These are phyloP conservation scores for Ophiostoma sp. DNA, from an alignment of 2,329 filamentous ascomycete genomes.

Conservation along the genomic window DNA sequence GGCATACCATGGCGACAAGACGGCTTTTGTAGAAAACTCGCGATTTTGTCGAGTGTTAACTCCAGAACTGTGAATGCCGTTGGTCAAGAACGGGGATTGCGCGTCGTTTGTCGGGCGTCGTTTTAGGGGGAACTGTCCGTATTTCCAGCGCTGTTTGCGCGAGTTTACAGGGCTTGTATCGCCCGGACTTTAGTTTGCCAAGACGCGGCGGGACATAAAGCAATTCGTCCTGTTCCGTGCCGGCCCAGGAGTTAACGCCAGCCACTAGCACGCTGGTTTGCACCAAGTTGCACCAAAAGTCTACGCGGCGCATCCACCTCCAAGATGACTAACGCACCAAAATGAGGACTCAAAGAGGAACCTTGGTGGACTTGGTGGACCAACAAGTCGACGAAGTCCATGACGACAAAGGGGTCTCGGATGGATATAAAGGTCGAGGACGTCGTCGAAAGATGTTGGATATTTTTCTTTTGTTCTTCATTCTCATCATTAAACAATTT, in stretches of 20 bases:
- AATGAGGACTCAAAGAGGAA: neutral
- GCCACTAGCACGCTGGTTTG: no score
- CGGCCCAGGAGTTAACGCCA: conserved; percentile 2
- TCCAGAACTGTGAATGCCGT: neutral
- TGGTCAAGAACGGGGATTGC: neutral
- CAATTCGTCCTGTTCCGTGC: neutral
- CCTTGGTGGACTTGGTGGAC: no score
- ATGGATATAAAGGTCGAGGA: neutral
- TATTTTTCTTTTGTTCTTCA: neutral
- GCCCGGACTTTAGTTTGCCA: neutral
- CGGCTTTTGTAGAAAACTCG: neutral
- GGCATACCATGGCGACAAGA: neutral
- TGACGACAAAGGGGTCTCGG: neutral
- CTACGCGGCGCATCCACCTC: neutral
- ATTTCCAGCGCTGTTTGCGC: neutral
- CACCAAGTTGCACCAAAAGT: neutral
- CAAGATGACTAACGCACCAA: neutral
- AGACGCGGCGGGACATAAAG: conserved; percentile 2
- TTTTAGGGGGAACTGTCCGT: neutral
- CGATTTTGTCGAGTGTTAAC: neutral
- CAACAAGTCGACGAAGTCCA: neutral
- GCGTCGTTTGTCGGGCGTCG: neutral
- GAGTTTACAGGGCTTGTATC: neutral
- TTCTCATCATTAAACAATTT: neutral
- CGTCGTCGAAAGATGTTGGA: neutral